Base-by-base conservation (phyloP, 768 basidiomycete species). In the Aureoboletus auriporus region DNA sequence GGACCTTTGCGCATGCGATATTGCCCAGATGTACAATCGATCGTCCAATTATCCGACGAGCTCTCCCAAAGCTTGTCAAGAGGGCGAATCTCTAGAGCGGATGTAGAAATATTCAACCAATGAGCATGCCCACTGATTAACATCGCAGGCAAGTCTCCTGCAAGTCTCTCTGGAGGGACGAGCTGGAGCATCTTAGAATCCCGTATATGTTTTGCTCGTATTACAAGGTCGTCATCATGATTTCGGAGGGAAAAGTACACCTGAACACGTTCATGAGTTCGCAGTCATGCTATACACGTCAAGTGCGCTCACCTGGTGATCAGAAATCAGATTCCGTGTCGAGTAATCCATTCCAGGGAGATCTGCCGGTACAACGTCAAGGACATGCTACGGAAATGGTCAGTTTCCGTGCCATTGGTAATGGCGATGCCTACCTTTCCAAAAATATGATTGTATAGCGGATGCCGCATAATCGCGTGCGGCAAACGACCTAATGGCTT, bases 51-150 rank as follows among this genome's bases (percentile, higher is more conserved):
- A 11, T 58, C 56, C 4, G 50, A 5, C 1, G 61, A 66, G 4
- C 38, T 12, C 28, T 54, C 27, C 69, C 69, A 70, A 2, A 56
- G 33, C 31, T 26, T 47, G 8, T 61, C 50, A 1, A 57, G 51
- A 16, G 64, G 63, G 0, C 66, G 63, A 6, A 69, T 54, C 38
- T 68, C 68, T 9, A 69, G 46, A 35, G 41, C 14, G 8, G 44
- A 46, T 0, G 53, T 59, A 10, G 51, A 38, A 4, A 68, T 37
- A n/a, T 69, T 53, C 16, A 70, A 37, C 69, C 69, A 70, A 41
- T 68, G 69, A 20, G 39, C 56, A 26, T 63, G 54, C 1, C 43
- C 55, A 9, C 48, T 34, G 1, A 71, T 47, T 17, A 69, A 30
- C 0, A 55, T 46, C 0, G 12, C 39, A 0, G 68, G 68, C 8